Percentiles rank a stretch among this genome's conserved stretches.
phyloP scores from a whole-genome alignment of 2,329 filamentous ascomycete genomes.

The Mycosphaerella arachidis region DNA sequence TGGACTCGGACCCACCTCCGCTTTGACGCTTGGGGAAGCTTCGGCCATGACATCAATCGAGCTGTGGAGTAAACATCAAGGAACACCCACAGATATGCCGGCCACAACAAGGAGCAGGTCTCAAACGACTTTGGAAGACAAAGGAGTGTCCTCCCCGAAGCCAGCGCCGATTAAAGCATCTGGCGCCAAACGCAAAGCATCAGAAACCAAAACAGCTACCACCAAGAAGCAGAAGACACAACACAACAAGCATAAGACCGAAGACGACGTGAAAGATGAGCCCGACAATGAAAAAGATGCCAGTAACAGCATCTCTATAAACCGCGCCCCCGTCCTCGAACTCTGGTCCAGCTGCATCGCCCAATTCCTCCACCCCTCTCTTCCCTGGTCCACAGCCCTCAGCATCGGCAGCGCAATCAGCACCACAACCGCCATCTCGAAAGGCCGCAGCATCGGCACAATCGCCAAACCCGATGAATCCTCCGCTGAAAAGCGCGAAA shows the following conservation, averaged over 20 bases:
- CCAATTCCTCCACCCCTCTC: constrained; percentile 25
- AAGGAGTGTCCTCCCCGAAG: neutral
- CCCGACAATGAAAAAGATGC: neutral
- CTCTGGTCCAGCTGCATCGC: constrained; percentile 29
- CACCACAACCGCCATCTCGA: constrained; percentile 31
- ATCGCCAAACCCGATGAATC: constrained; percentile 23
- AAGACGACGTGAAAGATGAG: constrained; percentile 1
- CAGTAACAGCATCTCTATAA: constrained; percentile 25
- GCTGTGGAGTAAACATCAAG: neutral
- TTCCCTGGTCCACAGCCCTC: constrained; percentile 31
- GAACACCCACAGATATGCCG: neutral
- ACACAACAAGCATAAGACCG: neutral
- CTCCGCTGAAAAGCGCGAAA: constrained; percentile 18
- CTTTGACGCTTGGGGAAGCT: too few relatives aligned
- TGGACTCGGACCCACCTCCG: too few relatives aligned
- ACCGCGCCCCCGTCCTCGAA: constrained; percentile 32
- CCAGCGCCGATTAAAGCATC: neutral
- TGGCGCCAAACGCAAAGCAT: constrained; percentile 7
- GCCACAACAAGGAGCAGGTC: neutral
- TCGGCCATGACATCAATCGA: neutral
- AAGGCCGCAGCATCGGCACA: constrained; percentile 32
- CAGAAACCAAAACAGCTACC: neutral
- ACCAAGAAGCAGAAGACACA: constrained; percentile 12
- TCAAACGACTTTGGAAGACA: neutral
- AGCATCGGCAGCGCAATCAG: constrained; percentile 31